Evolutionary conservation across 148 eudicot genomes (phyloP), one percentile per base, ranked within the genome.

Genomic region (Rhododendron simsii): DNA sequence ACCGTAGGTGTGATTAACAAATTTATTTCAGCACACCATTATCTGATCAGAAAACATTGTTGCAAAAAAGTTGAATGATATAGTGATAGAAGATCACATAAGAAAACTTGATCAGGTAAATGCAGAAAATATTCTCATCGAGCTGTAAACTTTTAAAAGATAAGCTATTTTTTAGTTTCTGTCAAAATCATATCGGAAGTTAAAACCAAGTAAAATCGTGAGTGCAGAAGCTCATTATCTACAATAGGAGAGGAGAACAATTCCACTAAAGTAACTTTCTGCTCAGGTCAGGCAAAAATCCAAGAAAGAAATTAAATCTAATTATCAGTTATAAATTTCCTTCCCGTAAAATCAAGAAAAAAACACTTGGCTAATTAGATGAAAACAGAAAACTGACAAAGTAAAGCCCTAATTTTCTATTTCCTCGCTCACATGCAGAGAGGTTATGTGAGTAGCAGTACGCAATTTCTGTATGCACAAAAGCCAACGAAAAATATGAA

Each of bases 1-100:
- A 87, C 86, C 85, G 87, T 86, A 85, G 20, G 85, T 86, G 87
- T 12, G 77, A 30, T 82, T 4, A 80, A 84, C 74, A 87, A 26
- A 44, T 67, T 18, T 55, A 83, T 23, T 53, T 82, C 85, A 86
- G 82, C 83, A 83, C 39, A 33, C 20, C 48, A 8, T 76, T 53
- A 20, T 37, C 37, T 14, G 15, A 50, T 55, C 16, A 35, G 3
- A 47, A 51, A 75, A n/a, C 14, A 7, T n/a, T 65, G n/a, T 18
- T n/a, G 23, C 30, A 11, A 18, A 48, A 35, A 35, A 12, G n/a
- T 21, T 5, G 11, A 18, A 73, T 30, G n/a, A 48, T 50, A 74
- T 71, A 73, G 33, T 59, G 48, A 71, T 30, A 12, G 39, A 47
- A 12, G 23, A 7, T 37, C 37, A 76, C 48, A n/a, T 5, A 76